Percentiles rank a stretch among this genome's conserved stretches.
phyloP scores from a whole-genome alignment of 2,329 filamentous ascomycete species.

The Pyrenochaeta sp. region DNA sequence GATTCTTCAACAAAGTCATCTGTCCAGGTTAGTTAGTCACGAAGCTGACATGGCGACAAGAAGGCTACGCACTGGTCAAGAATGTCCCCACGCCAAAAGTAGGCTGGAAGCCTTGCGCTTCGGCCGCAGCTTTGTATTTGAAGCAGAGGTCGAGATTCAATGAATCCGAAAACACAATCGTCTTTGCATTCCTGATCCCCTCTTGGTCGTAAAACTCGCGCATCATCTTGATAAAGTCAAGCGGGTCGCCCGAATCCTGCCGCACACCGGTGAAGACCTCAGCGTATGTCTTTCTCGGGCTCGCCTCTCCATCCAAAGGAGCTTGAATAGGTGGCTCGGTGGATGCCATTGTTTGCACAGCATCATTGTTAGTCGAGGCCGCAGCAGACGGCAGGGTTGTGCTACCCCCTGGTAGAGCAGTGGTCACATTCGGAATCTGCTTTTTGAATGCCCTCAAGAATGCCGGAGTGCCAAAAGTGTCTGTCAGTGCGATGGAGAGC shows the following conservation, averaged over 20 bases:
- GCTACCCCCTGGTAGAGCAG: slow-evolving; percentile 49
- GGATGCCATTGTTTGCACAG: slow-evolving; percentile 45
- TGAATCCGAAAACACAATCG: slow-evolving; percentile 94
- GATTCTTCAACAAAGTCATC: slow-evolving; percentile 82
- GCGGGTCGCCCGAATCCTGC: slow-evolving; percentile 89
- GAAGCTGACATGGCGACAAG: too few relatives aligned
- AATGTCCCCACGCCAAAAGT: slow-evolving; percentile 96
- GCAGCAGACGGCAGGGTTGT: slow-evolving; percentile 50
- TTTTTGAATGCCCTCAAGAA: slow-evolving; percentile 86
- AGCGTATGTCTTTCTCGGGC: slow-evolving; percentile 71
- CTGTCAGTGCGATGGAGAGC: slow-evolving; percentile 87
- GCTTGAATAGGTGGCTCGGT: slow-evolving; percentile 55
- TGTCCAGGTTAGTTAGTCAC: slow-evolving; percentile 38
- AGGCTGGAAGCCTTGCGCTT: slow-evolving; percentile 80
- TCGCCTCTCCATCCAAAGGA: slow-evolving; percentile 48
- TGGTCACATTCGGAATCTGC: slow-evolving; percentile 61
- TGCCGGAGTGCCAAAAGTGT: slow-evolving; percentile 91
- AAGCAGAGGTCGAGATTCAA: slow-evolving; percentile 90
- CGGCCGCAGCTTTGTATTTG: slow-evolving; percentile 85
- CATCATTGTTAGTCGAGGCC: slow-evolving; percentile 51
- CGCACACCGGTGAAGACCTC: slow-evolving; percentile 83
- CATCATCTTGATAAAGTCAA: slow-evolving; percentile 79
- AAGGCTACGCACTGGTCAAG: slow-evolving; percentile 71
- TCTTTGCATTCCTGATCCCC: slow-evolving; percentile 81
- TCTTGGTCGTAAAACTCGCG: slow-evolving; percentile 79